phyloP scores from a whole-genome alignment of 2,329 filamentous ascomycete species.

The Triangularia verruculosa region DNA sequence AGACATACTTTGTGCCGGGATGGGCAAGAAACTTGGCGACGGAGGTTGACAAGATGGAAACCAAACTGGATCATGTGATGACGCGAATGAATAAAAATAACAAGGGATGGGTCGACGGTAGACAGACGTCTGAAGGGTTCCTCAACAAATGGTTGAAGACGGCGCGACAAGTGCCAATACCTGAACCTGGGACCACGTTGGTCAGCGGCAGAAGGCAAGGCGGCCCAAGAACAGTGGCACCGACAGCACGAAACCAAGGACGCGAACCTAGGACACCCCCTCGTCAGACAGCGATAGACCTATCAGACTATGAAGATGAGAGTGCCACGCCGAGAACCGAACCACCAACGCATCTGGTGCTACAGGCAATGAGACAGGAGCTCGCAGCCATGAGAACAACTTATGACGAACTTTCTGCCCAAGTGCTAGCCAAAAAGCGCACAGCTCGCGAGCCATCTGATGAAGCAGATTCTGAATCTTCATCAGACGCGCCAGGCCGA shows the following conservation, averaged over 20 bases:
- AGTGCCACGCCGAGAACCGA: background rate
- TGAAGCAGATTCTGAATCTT: background rate
- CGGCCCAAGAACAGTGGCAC: background rate
- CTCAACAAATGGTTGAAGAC: background rate
- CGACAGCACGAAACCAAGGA: background rate
- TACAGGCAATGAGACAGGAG: background rate
- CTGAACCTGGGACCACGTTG: background rate
- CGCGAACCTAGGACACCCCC: background rate
- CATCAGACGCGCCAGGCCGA: background rate
- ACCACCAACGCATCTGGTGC: background rate
- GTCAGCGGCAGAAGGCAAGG: background rate
- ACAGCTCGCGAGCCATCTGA: too few species aligned
- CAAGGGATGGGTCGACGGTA: background rate
- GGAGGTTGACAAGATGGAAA: background rate
- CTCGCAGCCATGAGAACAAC: background rate
- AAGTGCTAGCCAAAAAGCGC: background rate
- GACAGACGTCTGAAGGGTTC: background rate
- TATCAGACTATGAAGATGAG: background rate
- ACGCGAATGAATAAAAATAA: background rate
- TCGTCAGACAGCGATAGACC: background rate
- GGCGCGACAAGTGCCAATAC: background rate
- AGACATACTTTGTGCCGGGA: background rate
- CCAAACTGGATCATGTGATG: background rate
- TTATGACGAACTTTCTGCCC: background rate
- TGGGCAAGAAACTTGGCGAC: background rate